A percentile compares a stretch with the other conserved stretches of the same genome.
Conservation (phyloP, 225 moss, liverwort and hornwort species). For the Bryoerythrophyllum caledonicum region DNA sequence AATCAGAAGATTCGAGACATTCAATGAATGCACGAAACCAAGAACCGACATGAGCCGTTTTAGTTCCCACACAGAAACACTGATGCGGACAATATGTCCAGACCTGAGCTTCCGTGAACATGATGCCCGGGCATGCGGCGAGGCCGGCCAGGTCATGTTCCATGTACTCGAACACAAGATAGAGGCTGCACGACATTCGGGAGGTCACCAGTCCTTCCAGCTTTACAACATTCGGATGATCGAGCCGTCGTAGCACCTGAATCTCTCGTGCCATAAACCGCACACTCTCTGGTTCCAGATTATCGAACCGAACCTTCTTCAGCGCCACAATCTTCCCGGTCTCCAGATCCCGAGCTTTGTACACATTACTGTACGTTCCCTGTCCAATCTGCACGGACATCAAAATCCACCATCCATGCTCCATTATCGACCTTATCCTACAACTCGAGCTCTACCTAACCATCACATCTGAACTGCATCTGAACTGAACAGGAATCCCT, state of each 20-base stretch:
- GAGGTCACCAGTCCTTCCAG: constrained; percentile 97
- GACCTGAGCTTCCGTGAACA: constrained; percentile 99
- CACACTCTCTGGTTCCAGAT: constrained; percentile 97
- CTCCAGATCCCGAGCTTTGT: constrained; percentile 98
- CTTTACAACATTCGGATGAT: constrained; percentile 98
- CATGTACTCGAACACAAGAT: constrained; percentile 99
- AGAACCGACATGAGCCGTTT: background rate
- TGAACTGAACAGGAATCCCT: background rate
- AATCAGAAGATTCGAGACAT: background rate
- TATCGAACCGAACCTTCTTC: constrained; percentile 99
- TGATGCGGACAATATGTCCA: background rate
- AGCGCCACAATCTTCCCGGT: constrained; percentile 94
- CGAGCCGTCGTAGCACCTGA: constrained; percentile 91
- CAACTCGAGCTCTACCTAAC: constrained; percentile 3
- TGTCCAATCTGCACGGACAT: constrained; percentile 86
- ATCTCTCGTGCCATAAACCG: constrained; percentile 99
- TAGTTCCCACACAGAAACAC: background rate
- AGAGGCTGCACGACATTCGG: constrained; percentile 99
- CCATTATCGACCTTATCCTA: background rate
- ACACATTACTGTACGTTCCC: constrained; percentile 99
- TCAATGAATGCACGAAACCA: background rate
- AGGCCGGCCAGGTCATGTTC: constrained; percentile 98
- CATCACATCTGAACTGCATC: background rate
- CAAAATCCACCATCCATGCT: constrained; percentile 12
- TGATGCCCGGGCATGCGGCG: constrained; percentile 95